Conservation (phyloP, 2,329 filamentous ascomycete genomes). For the Colletotrichum orchidophilum region DNA sequence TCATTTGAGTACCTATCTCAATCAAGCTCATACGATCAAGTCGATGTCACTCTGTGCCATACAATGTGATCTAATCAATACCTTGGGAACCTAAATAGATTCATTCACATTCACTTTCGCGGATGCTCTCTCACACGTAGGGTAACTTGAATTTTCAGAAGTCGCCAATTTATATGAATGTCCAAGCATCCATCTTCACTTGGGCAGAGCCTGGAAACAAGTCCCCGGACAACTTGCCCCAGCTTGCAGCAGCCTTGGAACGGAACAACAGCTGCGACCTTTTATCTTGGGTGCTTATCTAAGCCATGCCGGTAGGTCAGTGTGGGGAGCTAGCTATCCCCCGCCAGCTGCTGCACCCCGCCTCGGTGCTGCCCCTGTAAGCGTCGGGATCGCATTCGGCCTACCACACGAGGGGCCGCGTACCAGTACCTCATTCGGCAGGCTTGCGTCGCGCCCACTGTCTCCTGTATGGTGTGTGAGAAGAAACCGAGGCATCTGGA, state of each 20-base stretch:
- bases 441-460: neutral
- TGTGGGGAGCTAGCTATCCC: conserved; percentile 29
- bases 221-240: neutral
- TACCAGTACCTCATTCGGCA: neutral
- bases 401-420: neutral
- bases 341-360: conserved; percentile 27
- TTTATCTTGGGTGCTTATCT: neutral
- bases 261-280: neutral
- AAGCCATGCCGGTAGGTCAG: neutral
- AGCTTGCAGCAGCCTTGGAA: neutral
- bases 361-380: conserved; percentile 4
- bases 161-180: neutral
- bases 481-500: neutral
- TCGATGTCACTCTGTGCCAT: too few relatives aligned
- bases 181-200: neutral
- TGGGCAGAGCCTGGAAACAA: neutral
- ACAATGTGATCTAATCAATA: too few relatives aligned
- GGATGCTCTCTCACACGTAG: too few relatives aligned
- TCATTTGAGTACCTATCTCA: too few relatives aligned
- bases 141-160: neutral
- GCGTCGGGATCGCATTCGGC: conserved; percentile 1
- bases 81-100: neutral
- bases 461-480: neutral
- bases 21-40: too few relatives aligned
- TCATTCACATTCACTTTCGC: too few relatives aligned